Conservation (phyloP, 306 rosid genomes). For the Potentilla sterilis region DNA sequence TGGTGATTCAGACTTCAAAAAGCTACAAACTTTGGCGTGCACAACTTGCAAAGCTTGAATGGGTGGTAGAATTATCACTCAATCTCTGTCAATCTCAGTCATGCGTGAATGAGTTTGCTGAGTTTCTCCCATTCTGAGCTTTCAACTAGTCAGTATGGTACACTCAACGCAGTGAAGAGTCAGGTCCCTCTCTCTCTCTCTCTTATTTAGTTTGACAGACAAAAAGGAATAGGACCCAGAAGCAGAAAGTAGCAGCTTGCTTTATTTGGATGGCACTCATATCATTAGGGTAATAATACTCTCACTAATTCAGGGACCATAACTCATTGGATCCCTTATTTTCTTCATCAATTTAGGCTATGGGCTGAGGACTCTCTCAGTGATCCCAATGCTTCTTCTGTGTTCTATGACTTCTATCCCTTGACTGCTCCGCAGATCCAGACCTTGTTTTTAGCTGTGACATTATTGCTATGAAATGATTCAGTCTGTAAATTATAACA, state of each 20-base stretch:
- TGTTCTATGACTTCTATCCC: neutral
- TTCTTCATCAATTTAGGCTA: neutral
- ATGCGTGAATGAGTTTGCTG: slow-evolving; percentile 2
- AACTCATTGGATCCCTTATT: slow-evolving; percentile 8
- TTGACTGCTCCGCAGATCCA: neutral
- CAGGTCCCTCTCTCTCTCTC: neutral
- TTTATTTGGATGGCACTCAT: neutral
- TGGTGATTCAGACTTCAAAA: neutral
- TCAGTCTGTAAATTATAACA: neutral
- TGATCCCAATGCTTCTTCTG: slow-evolving; percentile 5
- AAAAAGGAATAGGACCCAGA: slow-evolving; percentile 15
- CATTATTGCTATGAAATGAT: neutral
- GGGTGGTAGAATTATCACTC: neutral
- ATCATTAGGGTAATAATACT: no score
- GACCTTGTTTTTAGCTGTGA: neutral
- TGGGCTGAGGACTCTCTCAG: neutral
- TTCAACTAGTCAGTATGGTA: slow-evolving; percentile 1
- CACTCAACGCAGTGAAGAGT: neutral
- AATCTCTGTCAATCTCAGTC: neutral
- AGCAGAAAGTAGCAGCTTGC: neutral
- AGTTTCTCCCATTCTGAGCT: slow-evolving; percentile 1
- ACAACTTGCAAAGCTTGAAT: neutral
- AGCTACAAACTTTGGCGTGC: slow-evolving; percentile 3
- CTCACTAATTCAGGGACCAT: neutral
- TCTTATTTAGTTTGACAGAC: neutral